Conservation (phyloP, 768 basidiomycete species). For the Trametes villosa region DNA sequence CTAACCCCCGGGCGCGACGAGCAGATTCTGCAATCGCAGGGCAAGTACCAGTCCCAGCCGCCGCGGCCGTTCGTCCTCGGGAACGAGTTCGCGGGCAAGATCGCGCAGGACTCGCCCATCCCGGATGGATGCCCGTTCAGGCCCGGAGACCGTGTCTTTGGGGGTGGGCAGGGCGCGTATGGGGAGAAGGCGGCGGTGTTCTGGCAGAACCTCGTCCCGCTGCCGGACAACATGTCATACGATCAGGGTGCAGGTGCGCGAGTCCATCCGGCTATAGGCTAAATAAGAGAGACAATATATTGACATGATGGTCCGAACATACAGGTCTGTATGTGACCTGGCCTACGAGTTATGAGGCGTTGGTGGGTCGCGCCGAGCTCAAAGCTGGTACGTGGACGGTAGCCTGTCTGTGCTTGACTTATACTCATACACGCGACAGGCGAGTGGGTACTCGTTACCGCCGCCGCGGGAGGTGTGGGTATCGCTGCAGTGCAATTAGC, state of each 20-base stretch:
- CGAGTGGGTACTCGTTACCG: constrained; percentile 92
- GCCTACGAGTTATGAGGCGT: constrained; percentile 92
- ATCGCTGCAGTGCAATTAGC: constrained; percentile 92
- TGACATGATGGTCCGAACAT: background rate
- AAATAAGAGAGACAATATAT: no score
- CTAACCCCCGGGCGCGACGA: background rate
- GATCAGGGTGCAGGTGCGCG: constrained; percentile 82
- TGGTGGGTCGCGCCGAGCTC: constrained; percentile 82
- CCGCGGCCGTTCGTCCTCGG: constrained; percentile 87
- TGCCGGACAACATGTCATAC: constrained; percentile 78
- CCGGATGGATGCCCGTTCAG: constrained; percentile 79
- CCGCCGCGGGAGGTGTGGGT: constrained; percentile 96
- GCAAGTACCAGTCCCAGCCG: constrained; percentile 86
- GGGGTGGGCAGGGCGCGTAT: constrained; percentile 76
- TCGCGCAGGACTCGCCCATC: constrained; percentile 71
- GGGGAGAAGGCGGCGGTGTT: constrained; percentile 73
- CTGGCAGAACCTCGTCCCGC: constrained; percentile 54
- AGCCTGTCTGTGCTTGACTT: no score
- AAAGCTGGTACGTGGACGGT: constrained; percentile 61
- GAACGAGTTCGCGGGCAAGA: constrained; percentile 81
- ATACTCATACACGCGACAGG: constrained; percentile 44
- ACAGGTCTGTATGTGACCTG: constrained; percentile 84
- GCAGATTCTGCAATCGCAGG: constrained; percentile 84
- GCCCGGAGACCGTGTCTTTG: constrained; percentile 88
- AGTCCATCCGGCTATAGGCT: background rate